A percentile compares a stretch with the other conserved stretches of the same genome.
Conservation (phyloP, 2,329 filamentous ascomycete genomes). For the Emmonsiellopsis sp. region DNA sequence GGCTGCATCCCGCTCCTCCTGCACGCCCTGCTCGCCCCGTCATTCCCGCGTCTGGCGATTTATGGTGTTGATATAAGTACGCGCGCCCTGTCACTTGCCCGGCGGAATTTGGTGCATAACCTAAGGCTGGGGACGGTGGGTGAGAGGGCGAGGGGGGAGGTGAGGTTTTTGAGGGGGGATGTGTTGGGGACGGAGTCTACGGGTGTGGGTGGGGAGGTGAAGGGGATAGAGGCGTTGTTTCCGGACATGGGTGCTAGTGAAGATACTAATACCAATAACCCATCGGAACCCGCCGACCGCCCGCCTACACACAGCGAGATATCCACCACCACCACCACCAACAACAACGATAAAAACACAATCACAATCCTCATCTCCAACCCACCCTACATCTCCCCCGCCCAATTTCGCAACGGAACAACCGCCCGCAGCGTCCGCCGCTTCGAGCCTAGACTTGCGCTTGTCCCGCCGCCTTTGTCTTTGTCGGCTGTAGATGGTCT, state of each 20-base stretch:
- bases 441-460: conserved; percentile 70
- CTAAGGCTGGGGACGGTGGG: conserved; percentile 20
- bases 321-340: background rate
- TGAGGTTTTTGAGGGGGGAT: conserved; percentile 42
- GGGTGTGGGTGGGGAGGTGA: background rate
- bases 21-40: conserved; percentile 48
- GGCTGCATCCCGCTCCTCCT: conserved; percentile 82
- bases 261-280: background rate
- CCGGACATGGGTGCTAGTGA: background rate
- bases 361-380: conserved; percentile 66
- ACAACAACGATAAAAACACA: background rate
- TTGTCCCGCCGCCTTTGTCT: conserved; percentile 50
- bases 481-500: background rate
- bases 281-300: background rate
- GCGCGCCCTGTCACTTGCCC: conserved; percentile 56
- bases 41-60: conserved; percentile 40
- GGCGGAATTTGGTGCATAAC: conserved; percentile 53
- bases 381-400: conserved; percentile 76
- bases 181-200: background rate
- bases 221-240: background rate
- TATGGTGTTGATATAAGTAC: conserved; percentile 66
- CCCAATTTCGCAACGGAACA: conserved; percentile 48
- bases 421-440: conserved; percentile 67
- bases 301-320: background rate
- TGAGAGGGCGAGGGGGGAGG: conserved; percentile 19